Evolutionary conservation across 331 rosid genomes (phyloP).

Genomic region (Stylosanthes scabra): DNA sequence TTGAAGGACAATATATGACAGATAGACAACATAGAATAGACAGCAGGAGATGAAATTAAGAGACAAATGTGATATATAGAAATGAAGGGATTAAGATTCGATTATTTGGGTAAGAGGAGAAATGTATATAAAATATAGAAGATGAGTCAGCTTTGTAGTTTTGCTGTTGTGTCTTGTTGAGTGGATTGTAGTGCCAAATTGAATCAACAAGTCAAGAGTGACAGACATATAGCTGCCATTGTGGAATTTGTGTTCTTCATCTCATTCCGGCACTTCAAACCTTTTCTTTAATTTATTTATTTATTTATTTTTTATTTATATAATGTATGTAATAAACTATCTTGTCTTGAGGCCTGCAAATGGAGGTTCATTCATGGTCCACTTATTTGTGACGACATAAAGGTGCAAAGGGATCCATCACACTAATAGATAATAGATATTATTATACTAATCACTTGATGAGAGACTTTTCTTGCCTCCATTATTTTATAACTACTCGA

Average conservation of each 20-base stretch:
- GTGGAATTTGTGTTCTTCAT: conserved; percentile 9
- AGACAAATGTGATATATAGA: conserved; percentile 36
- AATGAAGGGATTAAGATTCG: conserved; percentile 1
- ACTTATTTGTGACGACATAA: background rate
- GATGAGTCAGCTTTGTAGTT: conserved; percentile 39
- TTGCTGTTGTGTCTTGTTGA: conserved; percentile 45
- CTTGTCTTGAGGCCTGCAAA: conserved; percentile 8
- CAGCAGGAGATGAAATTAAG: conserved; percentile 38
- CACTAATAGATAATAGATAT: no score
- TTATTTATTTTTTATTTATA: no score
- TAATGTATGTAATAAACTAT: no score
- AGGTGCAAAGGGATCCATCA: no score
- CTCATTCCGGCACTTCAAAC: background rate
- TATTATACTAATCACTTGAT: no score
- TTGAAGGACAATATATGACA: no score
- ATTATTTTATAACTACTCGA: no score
- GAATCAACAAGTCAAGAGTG: conserved; percentile 29
- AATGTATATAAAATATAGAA: background rate
- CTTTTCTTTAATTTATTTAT: background rate
- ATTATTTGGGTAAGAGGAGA: conserved; percentile 5
- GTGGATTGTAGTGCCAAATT: conserved; percentile 34
- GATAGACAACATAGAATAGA: conserved; percentile 29
- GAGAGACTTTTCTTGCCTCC: no score
- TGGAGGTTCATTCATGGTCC: background rate
- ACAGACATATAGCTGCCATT: background rate